Conservation (phyloP, 2,329 filamentous ascomycete genomes). For the Ramularia endophylla region DNA sequence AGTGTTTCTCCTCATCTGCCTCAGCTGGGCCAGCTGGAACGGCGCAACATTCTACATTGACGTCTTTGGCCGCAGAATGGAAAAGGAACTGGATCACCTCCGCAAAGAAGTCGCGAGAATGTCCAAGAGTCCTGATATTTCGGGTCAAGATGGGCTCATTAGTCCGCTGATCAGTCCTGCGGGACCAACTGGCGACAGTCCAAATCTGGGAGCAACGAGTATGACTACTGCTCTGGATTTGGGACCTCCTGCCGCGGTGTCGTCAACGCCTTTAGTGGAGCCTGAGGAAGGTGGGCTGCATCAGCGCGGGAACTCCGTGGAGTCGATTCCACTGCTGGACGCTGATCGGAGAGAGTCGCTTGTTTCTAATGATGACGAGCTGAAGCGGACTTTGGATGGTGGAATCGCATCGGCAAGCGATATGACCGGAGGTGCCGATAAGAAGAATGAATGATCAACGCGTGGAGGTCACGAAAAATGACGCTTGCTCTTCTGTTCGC, state of each 20-base stretch:
- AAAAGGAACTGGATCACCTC: slow-evolving; percentile 88
- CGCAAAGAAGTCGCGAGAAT: slow-evolving; percentile 64
- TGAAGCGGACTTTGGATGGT: slow-evolving; percentile 7
- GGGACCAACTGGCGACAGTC: slow-evolving; percentile 21
- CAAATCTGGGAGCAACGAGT: slow-evolving; percentile 3
- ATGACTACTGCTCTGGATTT: slow-evolving; percentile 26
- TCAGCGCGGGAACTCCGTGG: slow-evolving; percentile 9
- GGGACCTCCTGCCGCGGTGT: slow-evolving; percentile 22
- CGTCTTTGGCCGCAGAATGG: slow-evolving; percentile 92
- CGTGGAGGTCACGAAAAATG: too few relatives aligned
- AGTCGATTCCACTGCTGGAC: slow-evolving; percentile 4
- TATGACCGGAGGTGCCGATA: too few relatives aligned
- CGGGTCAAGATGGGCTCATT: slow-evolving; percentile 16
- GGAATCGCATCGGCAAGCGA: too few relatives aligned
- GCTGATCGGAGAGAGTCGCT: neutral
- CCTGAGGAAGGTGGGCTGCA: slow-evolving; percentile 5
- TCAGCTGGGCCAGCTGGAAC: slow-evolving; percentile 93
- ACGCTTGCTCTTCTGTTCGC: too few relatives aligned
- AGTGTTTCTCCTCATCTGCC: slow-evolving; percentile 72
- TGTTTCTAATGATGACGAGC: neutral
- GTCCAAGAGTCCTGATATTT: slow-evolving; percentile 26
- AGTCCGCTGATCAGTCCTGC: slow-evolving; percentile 24
- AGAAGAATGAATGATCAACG: too few relatives aligned
- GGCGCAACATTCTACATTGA: slow-evolving; percentile 98
- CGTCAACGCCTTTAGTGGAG: slow-evolving; percentile 4